Evolutionary conservation across 176 grass and related monocot species (phyloP).

Genomic region (Avena insularis): DNA sequence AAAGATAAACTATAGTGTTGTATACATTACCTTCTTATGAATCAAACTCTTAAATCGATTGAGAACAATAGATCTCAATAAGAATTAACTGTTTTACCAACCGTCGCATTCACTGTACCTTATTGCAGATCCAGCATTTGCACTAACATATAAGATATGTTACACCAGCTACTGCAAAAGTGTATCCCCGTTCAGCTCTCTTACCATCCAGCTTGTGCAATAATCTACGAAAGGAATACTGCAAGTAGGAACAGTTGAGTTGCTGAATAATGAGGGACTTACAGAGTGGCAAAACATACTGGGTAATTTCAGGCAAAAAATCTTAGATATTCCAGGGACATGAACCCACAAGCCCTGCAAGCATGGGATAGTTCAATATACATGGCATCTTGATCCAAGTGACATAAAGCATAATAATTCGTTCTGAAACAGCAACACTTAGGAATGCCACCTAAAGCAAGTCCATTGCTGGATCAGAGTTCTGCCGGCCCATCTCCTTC

Average conservation of each 20-base stretch:
- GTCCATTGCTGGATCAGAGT: constrained; percentile 75
- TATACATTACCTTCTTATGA: constrained; percentile 16
- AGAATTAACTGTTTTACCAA: neutral
- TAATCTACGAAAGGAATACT: constrained; percentile 71
- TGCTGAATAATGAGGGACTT: neutral
- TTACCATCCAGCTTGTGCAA: constrained; percentile 61
- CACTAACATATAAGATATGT: constrained; percentile 74
- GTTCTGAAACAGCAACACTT: constrained; percentile 33
- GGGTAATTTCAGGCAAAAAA: constrained; percentile 69
- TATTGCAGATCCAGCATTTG: constrained; percentile 77
- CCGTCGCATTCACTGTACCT: constrained; percentile 48
- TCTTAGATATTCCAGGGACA: constrained; percentile 71
- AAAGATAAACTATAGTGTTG: constrained; percentile 24
- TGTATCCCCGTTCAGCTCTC: constrained; percentile 74
- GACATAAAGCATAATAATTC: constrained; percentile 17
- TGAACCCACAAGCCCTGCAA: constrained; percentile 66
- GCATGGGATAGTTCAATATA: constrained; percentile 20
- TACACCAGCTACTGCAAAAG: constrained; percentile 67
- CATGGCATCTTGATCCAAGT: constrained; percentile 7
- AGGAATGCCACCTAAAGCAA: constrained; percentile 75
- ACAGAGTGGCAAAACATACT: constrained; percentile 42
- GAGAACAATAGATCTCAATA: neutral
- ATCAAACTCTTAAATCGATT: constrained; percentile 11
- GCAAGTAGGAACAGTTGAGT: constrained; percentile 28
- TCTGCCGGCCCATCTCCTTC: constrained; percentile 96